Base-by-base conservation (phyloP, 352 stramenopile species). In the Phytophthora idaei region DNA sequence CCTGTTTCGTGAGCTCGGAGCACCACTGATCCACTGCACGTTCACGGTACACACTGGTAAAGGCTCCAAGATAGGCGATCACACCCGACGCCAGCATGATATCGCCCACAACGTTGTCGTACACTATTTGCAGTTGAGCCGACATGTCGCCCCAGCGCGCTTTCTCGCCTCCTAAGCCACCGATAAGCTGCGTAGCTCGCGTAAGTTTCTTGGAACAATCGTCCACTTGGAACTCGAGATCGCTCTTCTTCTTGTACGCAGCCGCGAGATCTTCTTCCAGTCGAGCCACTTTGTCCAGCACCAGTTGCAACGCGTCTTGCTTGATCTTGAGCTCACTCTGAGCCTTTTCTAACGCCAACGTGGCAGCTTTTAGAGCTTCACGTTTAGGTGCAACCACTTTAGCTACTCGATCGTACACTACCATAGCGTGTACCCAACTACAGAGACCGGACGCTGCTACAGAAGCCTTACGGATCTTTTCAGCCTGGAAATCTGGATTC, bases 351-450 rank as follows among this genome's bases (percentile, higher is more conserved):
- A 99, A 77, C 25, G 89, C 87, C 5, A 80, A 55, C 12, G 94
- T 97, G 21, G 96, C 96, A 3, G 91, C 81, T 57, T 97, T 96
- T 3, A 99, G 73, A 2, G 93, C 94, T 60, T 95, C 90, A 25
- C 92, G 83, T 75, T 99, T 99, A 0, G 96, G 96, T 0, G 83
- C 96, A 0, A 99, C 96, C 3, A 97, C 83, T 46, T 97, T 97
- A 0, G 91, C 90, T 10, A 99, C 94, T 3, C 84, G 79, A 53
- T 98, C 93, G 77, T 99, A 99, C 17, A 98, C 90, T 1, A 98
- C 93, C 94, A 99, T 99, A 4, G 96, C 96, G 57, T 97, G 94
- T 5, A 98, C 95, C 96, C 96, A 99, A 60, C 80, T 95, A 58
- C 94, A 98, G 4, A 99, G 67, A 7, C 95, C 95, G 0, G 94